Evolutionary conservation across 768 basidiomycete genomes (phyloP).

Genomic region (Mycena indigotica): DNA sequence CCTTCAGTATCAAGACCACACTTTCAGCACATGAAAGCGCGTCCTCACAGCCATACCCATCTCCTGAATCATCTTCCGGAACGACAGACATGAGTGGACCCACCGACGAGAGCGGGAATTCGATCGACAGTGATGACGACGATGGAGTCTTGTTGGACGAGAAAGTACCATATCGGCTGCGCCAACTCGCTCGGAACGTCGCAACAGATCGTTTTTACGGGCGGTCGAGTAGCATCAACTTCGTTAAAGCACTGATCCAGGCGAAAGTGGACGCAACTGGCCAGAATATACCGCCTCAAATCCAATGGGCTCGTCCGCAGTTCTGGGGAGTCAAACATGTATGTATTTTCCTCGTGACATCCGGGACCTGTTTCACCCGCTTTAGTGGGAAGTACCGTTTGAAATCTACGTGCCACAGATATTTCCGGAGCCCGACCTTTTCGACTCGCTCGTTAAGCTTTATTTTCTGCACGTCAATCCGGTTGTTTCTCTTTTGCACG

Average conservation of each 20-base stretch:
- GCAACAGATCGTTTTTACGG: conserved; percentile 30
- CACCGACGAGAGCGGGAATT: background rate
- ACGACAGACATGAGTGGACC: background rate
- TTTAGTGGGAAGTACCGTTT: conserved; percentile 16
- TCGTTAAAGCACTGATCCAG: conserved; percentile 37
- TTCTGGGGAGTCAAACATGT: conserved; percentile 32
- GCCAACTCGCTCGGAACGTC: conserved; percentile 2
- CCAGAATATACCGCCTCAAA: conserved; percentile 7
- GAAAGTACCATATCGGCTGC: conserved; percentile 1
- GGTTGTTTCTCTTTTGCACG: conserved; percentile 22
- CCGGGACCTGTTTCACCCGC: background rate
- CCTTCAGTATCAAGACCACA: background rate
- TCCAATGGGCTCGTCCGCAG: conserved; percentile 20
- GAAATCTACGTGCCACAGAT: conserved; percentile 16
- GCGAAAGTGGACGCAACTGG: conserved; percentile 33
- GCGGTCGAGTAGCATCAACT: conserved; percentile 41
- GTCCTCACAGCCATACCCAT: background rate
- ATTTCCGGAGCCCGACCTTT: conserved; percentile 27
- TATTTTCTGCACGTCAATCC: conserved; percentile 43
- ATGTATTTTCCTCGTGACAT: conserved; percentile 4
- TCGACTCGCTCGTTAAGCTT: conserved; percentile 39
- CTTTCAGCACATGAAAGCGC: background rate
- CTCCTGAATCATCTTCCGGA: background rate
- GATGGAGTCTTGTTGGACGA: conserved; percentile 12
- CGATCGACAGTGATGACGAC: conserved; percentile 9